Evolutionary conservation across 139 green algal species (phyloP).

Genomic region (Micractinium conductrix): DNA sequence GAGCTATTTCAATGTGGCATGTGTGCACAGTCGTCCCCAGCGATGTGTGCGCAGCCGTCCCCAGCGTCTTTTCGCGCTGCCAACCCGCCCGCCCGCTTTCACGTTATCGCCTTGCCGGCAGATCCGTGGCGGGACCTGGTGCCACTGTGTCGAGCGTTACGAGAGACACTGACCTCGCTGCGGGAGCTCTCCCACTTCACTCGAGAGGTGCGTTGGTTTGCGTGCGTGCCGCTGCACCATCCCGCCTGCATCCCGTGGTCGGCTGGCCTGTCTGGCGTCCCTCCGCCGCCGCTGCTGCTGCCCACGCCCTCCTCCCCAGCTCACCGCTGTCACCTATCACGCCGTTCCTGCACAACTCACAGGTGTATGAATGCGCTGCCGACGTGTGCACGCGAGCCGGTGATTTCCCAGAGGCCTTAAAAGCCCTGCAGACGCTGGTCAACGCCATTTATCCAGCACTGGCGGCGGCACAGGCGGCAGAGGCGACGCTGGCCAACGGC

Average conservation of each 20-base stretch:
- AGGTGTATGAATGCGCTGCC: constrained; percentile 35
- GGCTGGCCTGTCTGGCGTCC: no score
- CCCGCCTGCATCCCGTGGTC: no score
- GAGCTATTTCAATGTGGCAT: no score
- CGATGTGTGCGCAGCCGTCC: no score
- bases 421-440: constrained; percentile 20
- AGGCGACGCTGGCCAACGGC: no score
- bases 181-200: constrained; percentile 27
- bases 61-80: no score
- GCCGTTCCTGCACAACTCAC: neutral
- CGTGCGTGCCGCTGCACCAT: neutral
- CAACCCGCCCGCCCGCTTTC: neutral
- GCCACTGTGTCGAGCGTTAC: constrained; percentile 18
- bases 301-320: no score
- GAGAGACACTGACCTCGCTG: constrained; percentile 39
- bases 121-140: constrained; percentile 21
- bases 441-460: constrained; percentile 5
- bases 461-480: neutral
- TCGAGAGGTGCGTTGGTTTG: neutral
- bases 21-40: no score
- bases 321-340: no score
- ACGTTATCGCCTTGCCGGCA: neutral
- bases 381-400: constrained; percentile 19
- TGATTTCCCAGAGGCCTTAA: constrained; percentile 21
- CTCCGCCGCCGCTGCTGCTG: no score